Evolutionary conservation across 2,329 filamentous ascomycete genomes (phyloP).

Genomic region (Fusarium sp.): DNA sequence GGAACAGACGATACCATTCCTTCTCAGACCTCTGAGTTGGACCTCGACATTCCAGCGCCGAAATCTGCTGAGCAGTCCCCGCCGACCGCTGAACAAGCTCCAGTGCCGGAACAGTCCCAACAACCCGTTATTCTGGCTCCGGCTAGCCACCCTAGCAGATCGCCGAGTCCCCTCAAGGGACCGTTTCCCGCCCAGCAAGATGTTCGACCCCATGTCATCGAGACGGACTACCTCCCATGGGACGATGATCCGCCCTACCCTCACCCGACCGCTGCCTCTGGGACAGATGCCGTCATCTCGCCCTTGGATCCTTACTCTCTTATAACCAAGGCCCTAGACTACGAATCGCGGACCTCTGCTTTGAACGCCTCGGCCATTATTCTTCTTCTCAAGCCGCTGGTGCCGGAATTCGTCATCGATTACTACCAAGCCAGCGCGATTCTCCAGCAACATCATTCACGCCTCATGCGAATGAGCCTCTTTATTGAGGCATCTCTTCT

Average conservation of each 20-base stretch:
- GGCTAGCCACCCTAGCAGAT: constrained; percentile 26
- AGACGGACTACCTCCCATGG: constrained; percentile 71
- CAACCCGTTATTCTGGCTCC: constrained; percentile 29
- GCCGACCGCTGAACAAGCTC: neutral
- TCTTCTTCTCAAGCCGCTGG: constrained; percentile 68
- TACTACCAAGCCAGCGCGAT: constrained; percentile 66
- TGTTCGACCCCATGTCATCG: constrained; percentile 58
- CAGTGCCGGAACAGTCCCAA: neutral
- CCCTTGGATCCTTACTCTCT: constrained; percentile 69
- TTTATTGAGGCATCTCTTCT: constrained; percentile 71
- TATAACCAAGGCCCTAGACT: constrained; percentile 65
- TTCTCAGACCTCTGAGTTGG: constrained; percentile 48
- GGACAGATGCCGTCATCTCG: constrained; percentile 31
- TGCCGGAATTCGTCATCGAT: constrained; percentile 67
- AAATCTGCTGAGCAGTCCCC: constrained; percentile 22
- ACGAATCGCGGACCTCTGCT: constrained; percentile 67
- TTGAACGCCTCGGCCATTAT: constrained; percentile 72
- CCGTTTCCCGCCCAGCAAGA: constrained; percentile 51
- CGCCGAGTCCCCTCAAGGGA: constrained; percentile 44
- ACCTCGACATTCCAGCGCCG: constrained; percentile 25
- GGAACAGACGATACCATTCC: constrained; percentile 49
- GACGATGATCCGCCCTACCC: constrained; percentile 67
- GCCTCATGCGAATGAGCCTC: constrained; percentile 69
- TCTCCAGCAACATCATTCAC: constrained; percentile 69
- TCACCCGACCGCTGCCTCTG: constrained; percentile 49